A percentile compares a stretch with the other conserved stretches of the same genome.
phyloP scores from a whole-genome alignment of 495 filamentous ascomycete genomes.

The Margaritispora aquatica region DNA sequence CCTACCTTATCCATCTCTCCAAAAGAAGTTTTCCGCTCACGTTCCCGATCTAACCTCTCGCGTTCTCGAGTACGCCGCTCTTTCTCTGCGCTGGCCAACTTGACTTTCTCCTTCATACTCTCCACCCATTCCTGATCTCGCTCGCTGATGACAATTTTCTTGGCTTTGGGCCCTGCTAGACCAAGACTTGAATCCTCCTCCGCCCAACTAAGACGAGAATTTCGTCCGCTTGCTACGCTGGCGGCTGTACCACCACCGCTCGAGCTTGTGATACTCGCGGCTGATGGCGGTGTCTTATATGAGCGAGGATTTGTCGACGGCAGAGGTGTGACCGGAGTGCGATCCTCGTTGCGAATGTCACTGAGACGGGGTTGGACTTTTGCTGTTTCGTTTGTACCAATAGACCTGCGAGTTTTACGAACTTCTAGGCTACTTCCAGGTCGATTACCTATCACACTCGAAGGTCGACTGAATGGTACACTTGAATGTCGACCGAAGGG shows the following conservation, averaged over 20 bases:
- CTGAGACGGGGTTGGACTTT: background rate
- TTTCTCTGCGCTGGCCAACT: slow-evolving; percentile 44
- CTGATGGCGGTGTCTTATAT: slow-evolving; percentile 23
- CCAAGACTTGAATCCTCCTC: slow-evolving; percentile 53
- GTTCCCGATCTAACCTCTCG: slow-evolving; percentile 13
- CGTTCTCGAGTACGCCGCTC: slow-evolving; percentile 13
- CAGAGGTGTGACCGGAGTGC: slow-evolving; percentile 14
- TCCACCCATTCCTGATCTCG: slow-evolving; percentile 68
- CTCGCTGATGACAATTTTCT: slow-evolving; percentile 51
- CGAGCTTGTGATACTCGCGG: slow-evolving; percentile 27
- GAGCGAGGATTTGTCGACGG: slow-evolving; percentile 8
- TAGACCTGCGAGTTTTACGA: slow-evolving; percentile 40
- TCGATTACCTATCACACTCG: slow-evolving; percentile 27
- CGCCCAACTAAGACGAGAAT: slow-evolving; percentile 42
- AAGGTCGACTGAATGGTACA: slow-evolving; percentile 4
- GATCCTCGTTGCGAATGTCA: slow-evolving; percentile 4
- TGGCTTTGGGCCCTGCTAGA: slow-evolving; percentile 54
- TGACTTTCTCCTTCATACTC: slow-evolving; percentile 62
- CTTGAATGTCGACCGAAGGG: no score
- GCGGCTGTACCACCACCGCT: slow-evolving; percentile 15
- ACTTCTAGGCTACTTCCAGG: slow-evolving; percentile 36
- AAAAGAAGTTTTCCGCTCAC: slow-evolving; percentile 33
- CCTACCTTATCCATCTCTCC: slow-evolving; percentile 52
- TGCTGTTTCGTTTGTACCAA: slow-evolving; percentile 22
- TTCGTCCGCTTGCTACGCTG: slow-evolving; percentile 31